These are phyloP conservation scores for Phellinidium pouzarii DNA, from an alignment of 1,284 basidiomycete species.

Conservation along the genomic window DNA sequence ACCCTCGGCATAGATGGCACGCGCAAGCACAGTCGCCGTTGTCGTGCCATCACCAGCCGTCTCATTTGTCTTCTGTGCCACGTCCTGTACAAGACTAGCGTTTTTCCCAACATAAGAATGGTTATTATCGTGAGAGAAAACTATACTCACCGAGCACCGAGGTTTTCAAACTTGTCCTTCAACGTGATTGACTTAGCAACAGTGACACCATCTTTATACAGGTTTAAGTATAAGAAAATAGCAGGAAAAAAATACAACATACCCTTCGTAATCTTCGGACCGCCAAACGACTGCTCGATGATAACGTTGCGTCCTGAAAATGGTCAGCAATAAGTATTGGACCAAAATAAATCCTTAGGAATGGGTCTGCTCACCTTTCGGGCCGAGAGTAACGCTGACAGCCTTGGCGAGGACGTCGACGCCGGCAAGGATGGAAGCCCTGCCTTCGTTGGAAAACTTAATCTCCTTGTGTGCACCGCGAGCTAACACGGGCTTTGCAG, in stretches of 20 bases:
- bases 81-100: conserved; percentile 87
- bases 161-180: conserved; percentile 99
- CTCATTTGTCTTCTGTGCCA: conserved; percentile 96
- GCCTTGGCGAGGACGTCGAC: conserved; percentile 96
- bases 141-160: conserved; percentile 80
- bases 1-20: conserved; percentile 97
- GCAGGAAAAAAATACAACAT: conserved; percentile 24
- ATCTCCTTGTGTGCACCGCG: conserved; percentile 92
- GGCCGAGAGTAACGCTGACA: conserved; percentile 91
- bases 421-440: conserved; percentile 90
- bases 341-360: background rate
- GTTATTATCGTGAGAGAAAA: conserved; percentile 8
- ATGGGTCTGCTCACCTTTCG: conserved; percentile 65
- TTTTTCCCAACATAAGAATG: background rate
- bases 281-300: conserved; percentile 96
- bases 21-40: conserved; percentile 93
- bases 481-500: conserved; percentile 42
- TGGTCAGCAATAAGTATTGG: too few species aligned
- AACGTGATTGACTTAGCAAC: conserved; percentile 93
- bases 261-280: conserved; percentile 98
- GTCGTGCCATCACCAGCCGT: conserved; percentile 97
- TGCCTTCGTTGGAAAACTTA: conserved; percentile 93
- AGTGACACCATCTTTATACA: conserved; percentile 82
- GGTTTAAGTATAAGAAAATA: conserved; percentile 3
- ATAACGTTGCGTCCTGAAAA: conserved; percentile 88